Evolutionary conservation across 139 green algal genomes (phyloP), one percentile per base, ranked within the genome.

Genomic region (Ettlia oleoabundans): DNA sequence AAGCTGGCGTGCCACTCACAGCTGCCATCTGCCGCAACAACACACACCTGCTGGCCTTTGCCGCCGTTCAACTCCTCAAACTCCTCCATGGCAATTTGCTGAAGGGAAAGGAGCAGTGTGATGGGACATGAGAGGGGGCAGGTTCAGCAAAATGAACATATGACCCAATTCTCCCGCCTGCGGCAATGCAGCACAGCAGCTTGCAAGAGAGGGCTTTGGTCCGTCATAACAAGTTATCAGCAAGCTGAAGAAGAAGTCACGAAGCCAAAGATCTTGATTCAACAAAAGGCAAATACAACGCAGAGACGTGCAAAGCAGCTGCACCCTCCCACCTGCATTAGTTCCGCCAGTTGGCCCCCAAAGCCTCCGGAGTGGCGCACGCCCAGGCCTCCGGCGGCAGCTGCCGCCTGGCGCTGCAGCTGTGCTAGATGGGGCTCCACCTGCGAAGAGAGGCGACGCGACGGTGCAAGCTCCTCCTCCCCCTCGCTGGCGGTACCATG

Each of bases 71-170:
- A 32, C 66, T 61, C 66, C 42, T 85, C 63, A 76, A 75, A 64
- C 65, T 74, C 69, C 47, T 73, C 41, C 61, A 53, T 42, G 1
- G 65, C 69, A 32, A 82, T 78, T 53, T 82, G 41, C 65, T 83
- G 80, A 40, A 58, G 30, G n/a, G 40, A 18, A 47, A 52, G n/a
- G 43, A 35, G 15, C 28, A 55, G 28, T 58, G 43, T 19, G n/a
- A n/a, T n/a, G n/a, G n/a, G n/a, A n/a, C n/a, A n/a, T n/a, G n/a
- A n/a, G n/a, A n/a, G n/a, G n/a, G n/a, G n/a, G n/a, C n/a, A n/a
- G n/a, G n/a, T n/a, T n/a, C n/a, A n/a, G n/a, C n/a, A n/a, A n/a
- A n/a, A n/a, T 5, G 35, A 30, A 15, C 47, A 58, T 15, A 58
- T 10, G 13, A 58, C 47, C 10, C 47, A 58, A 58, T n/a, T n/a